Conservation (phyloP, 208 protist genomes). For the Leptomonas pyrrhocoris region DNA sequence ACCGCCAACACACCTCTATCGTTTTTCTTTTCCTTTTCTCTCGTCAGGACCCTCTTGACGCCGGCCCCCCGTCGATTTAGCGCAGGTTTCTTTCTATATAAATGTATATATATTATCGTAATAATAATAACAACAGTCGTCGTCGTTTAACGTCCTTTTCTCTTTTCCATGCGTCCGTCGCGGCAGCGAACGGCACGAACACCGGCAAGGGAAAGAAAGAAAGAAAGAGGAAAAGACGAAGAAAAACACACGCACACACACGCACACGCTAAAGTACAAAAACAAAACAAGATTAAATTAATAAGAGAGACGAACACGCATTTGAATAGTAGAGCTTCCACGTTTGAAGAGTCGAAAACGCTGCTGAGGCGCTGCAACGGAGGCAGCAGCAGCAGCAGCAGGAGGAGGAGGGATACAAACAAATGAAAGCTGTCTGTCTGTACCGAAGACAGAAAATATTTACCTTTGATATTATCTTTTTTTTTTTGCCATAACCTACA, state of each 20-base stretch:
- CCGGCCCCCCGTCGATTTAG: too few relatives aligned
- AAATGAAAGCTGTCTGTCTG: not conserved
- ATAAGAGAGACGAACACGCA: not conserved
- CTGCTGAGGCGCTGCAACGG: too few relatives aligned
- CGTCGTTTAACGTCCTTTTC: too few relatives aligned
- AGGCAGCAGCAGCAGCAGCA: not conserved
- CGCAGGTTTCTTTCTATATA: too few relatives aligned
- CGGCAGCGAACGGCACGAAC: not conserved
- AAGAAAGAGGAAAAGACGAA: not conserved
- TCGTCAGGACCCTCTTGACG: too few relatives aligned
- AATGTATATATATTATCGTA: too few relatives aligned
- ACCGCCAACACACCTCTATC: not conserved
- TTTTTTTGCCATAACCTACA: too few relatives aligned
- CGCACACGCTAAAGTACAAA: not conserved
- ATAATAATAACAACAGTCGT: too few relatives aligned
- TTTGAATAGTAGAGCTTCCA: too few relatives aligned
- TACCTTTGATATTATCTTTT: too few relatives aligned
- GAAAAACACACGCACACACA: not conserved
- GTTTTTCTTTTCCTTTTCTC: slow-evolving; percentile 8
- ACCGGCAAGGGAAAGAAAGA: not conserved
- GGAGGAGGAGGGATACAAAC: not conserved
- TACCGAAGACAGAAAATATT: too few relatives aligned
- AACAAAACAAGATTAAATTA: not conserved
- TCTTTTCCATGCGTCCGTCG: not conserved
- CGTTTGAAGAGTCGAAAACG: too few relatives aligned